A percentile compares a stretch with the other conserved stretches of the same genome.
These are phyloP conservation scores for Cyclotella cryptica DNA, from an alignment of 108 stramenopile genomes.

Conservation along the genomic window DNA sequence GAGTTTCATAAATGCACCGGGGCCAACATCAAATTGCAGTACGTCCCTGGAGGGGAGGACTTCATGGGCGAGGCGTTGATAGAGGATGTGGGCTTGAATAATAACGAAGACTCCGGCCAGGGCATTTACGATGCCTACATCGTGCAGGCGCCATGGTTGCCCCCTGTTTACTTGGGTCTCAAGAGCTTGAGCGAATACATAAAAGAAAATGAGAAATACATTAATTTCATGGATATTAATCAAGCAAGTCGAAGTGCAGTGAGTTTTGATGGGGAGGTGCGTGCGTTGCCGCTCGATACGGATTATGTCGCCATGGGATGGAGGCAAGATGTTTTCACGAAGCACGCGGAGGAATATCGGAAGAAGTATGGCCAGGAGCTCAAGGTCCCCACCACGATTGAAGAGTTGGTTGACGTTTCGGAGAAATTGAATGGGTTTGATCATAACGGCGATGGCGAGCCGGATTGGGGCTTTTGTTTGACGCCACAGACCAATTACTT, in stretches of 20 bases:
- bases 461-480: constrained; percentile 52
- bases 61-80: constrained; percentile 43
- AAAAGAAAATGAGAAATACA: constrained; percentile 27
- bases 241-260: constrained; percentile 38
- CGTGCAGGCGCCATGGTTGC: constrained; percentile 51
- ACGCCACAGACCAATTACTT: constrained; percentile 55
- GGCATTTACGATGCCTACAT: constrained; percentile 54
- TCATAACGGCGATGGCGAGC: constrained; percentile 46
- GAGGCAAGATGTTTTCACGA: constrained; percentile 50
- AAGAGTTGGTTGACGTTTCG: constrained; percentile 33
- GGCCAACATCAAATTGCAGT: constrained; percentile 38
- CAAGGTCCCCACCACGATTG: constrained; percentile 29
- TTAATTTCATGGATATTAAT: constrained; percentile 47
- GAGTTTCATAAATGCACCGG: constrained; percentile 47
- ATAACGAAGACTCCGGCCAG: constrained; percentile 34
- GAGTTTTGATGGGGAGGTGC: constrained; percentile 34
- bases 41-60: constrained; percentile 45
- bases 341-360: constrained; percentile 20
- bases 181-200: constrained; percentile 34
- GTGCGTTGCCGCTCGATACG: constrained; percentile 44
- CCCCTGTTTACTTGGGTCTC: constrained; percentile 34
- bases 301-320: constrained; percentile 52
- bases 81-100: constrained; percentile 42
- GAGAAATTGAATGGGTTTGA: constrained; percentile 47
- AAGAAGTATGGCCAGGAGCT: constrained; percentile 32